phyloP scores from a whole-genome alignment of 805 yeast genomes.

The Cyberlindnera bimundalis region DNA sequence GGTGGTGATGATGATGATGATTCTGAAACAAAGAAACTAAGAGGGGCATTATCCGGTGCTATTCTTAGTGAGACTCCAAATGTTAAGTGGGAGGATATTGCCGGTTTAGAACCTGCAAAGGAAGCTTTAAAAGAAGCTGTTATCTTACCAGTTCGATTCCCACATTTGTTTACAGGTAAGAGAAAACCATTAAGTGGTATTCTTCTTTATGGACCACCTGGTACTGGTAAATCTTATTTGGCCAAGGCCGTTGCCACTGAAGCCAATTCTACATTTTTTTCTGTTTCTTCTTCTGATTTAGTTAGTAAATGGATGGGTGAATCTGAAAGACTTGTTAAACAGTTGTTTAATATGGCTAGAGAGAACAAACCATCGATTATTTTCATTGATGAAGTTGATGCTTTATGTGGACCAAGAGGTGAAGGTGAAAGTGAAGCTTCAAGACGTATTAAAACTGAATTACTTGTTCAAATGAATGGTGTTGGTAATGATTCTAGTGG shows the following conservation, averaged over 20 bases:
- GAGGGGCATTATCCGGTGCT: constrained; percentile 90
- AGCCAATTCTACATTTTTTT: constrained; percentile 94
- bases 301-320: constrained; percentile 99
- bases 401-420: constrained; percentile 96
- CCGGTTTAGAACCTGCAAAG: constrained; percentile 92
- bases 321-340: constrained; percentile 92
- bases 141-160: constrained; percentile 91
- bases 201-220: constrained; percentile 87
- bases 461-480: constrained; percentile 97
- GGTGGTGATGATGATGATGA: constrained; percentile 65
- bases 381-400: constrained; percentile 97
- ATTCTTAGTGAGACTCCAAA: constrained; percentile 89
- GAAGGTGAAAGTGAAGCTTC: constrained; percentile 97
- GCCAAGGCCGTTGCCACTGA: constrained; percentile 99
- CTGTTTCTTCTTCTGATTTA: constrained; percentile 92
- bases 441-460: constrained; percentile 92
- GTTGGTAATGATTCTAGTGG: constrained; percentile 95
- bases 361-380: constrained; percentile 95
- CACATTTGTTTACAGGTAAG: constrained; percentile 92
- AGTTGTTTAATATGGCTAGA: constrained; percentile 91
- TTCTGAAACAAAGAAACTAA: constrained; percentile 80
- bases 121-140: constrained; percentile 98
- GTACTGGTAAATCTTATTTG: constrained; percentile 94
- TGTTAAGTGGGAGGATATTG: constrained; percentile 92
- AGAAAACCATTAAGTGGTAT: constrained; percentile 92